A percentile compares a stretch with the other conserved stretches of the same genome.
Conservation (phyloP, 1,284 basidiomycete genomes). For the Heterobasidion annosum region DNA sequence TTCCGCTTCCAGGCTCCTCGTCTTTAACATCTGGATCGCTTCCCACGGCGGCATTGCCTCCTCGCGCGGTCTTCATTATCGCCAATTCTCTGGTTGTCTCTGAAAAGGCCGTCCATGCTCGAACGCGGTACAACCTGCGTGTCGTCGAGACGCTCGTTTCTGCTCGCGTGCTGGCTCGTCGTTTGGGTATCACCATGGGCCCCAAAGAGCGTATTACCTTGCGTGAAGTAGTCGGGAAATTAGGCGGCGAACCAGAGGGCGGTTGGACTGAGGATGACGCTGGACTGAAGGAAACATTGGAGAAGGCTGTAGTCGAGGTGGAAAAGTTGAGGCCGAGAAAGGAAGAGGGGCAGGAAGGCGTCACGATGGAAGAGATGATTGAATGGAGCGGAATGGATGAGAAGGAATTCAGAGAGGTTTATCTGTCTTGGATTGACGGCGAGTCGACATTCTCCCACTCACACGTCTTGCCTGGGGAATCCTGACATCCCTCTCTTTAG, state of each 20-base stretch:
- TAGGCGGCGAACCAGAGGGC: constrained; percentile 31
- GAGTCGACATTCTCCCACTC: constrained; percentile 11
- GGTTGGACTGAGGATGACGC: constrained; percentile 29
- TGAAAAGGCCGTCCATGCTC: constrained; percentile 68
- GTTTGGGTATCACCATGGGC: constrained; percentile 37
- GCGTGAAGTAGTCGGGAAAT: constrained; percentile 39
- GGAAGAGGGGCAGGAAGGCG: constrained; percentile 34
- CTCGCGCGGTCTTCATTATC: constrained; percentile 61
- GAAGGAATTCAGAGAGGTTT: constrained; percentile 53
- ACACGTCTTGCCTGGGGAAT: not conserved
- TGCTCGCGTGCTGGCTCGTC: constrained; percentile 60
- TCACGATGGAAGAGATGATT: constrained; percentile 69
- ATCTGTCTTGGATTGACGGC: constrained; percentile 75
- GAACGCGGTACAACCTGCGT: constrained; percentile 77
- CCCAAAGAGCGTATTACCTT: constrained; percentile 33
- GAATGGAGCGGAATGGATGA: constrained; percentile 48
- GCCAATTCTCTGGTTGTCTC: constrained; percentile 83
- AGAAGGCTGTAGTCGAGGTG: constrained; percentile 37
- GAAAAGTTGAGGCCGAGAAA: constrained; percentile 37
- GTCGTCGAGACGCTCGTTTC: constrained; percentile 81
- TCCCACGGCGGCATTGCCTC: constrained; percentile 12
- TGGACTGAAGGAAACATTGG: constrained; percentile 33
- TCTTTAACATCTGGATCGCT: not conserved
- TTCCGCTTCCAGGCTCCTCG: constrained; percentile 44
- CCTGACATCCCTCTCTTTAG: not conserved